Conservation (phyloP, 2,329 filamentous ascomycete genomes). For the Beauveria rudraprayagi region DNA sequence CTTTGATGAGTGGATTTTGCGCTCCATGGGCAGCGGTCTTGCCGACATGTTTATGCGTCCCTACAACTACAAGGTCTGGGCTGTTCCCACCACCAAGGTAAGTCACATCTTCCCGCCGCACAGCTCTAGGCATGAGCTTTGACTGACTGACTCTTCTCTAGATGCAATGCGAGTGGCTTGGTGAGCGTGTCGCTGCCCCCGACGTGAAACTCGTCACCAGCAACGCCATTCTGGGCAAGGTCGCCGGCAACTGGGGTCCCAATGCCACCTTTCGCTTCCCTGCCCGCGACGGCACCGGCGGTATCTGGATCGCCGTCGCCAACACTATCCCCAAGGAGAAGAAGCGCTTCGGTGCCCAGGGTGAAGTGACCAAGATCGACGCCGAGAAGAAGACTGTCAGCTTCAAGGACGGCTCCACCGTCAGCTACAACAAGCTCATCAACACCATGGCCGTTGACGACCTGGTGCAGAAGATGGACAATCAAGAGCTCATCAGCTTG, state of each 20-base stretch:
- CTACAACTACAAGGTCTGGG: conserved; percentile 99
- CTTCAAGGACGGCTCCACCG: conserved; percentile 74
- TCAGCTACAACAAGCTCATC: conserved; percentile 84
- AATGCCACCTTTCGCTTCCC: conserved; percentile 99
- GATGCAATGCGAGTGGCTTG: conserved; percentile 99
- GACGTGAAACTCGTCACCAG: conserved; percentile 88
- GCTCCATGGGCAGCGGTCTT: conserved; percentile 82
- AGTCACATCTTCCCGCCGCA: conserved; percentile 18
- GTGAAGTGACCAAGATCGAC: conserved; percentile 79
- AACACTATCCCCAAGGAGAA: conserved; percentile 89
- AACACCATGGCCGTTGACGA: conserved; percentile 94
- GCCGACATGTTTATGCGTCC: conserved; percentile 97
- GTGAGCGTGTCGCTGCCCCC: conserved; percentile 94
- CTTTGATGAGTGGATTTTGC: conserved; percentile 97
- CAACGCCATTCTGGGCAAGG: conserved; percentile 94
- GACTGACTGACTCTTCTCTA: conserved; percentile 28
- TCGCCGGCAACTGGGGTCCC: conserved; percentile 94
- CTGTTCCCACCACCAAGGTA: conserved; percentile 94
- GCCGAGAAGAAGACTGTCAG: conserved; percentile 76
- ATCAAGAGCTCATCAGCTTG: conserved; percentile 72
- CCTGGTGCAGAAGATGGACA: conserved; percentile 78
- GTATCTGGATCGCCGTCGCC: conserved; percentile 97
- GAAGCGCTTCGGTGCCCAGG: conserved; percentile 78
- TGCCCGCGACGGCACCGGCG: conserved; percentile 87
- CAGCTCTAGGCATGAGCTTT: neutral